Evolutionary conservation across 2,329 filamentous ascomycete species (phyloP).

Genomic region (Didymella exigua): DNA sequence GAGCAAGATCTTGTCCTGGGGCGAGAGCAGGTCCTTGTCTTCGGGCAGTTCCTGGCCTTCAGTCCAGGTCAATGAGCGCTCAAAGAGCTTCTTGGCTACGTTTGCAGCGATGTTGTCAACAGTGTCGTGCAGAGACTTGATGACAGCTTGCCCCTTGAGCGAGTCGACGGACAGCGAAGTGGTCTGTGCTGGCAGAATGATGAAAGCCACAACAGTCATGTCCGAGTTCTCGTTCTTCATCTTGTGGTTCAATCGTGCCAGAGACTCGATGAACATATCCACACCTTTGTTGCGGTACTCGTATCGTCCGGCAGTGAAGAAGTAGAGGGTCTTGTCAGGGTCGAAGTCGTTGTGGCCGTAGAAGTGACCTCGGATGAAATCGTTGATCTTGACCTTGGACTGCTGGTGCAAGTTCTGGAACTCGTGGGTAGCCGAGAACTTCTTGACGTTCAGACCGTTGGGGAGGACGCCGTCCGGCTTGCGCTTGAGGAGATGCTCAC

Average conservation of each 20-base stretch:
- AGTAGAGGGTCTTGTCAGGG: slow-evolving; percentile 93
- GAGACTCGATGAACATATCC: slow-evolving; percentile 98
- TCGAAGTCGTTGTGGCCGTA: slow-evolving; percentile 98
- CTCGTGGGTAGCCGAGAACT: slow-evolving; percentile 97
- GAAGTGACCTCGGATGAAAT: slow-evolving; percentile 97
- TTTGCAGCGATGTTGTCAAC: slow-evolving; percentile 90
- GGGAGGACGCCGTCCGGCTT: slow-evolving; percentile 96
- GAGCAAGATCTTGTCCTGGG: slow-evolving; percentile 89
- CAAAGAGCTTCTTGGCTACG: slow-evolving; percentile 92
- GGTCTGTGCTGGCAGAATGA: slow-evolving; percentile 98
- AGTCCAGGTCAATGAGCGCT: slow-evolving; percentile 92
- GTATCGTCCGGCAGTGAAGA: slow-evolving; percentile 96
- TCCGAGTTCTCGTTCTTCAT: slow-evolving; percentile 85
- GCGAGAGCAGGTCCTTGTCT: slow-evolving; percentile 93
- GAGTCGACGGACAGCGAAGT: slow-evolving; percentile 94
- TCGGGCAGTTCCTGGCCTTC: slow-evolving; percentile 93
- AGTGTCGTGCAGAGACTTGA: slow-evolving; percentile 93
- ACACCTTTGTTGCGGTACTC: slow-evolving; percentile 99
- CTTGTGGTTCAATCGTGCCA: slow-evolving; percentile 91
- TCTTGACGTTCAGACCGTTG: slow-evolving; percentile 97
- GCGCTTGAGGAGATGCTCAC: slow-evolving; percentile 94
- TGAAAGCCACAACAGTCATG: slow-evolving; percentile 93
- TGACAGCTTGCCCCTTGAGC: slow-evolving; percentile 93
- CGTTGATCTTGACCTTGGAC: slow-evolving; percentile 96
- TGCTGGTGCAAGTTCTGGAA: slow-evolving; percentile 98